Evolutionary conservation across 164 flowering plant genomes (phyloP).

Genomic region (Magnolia changhungtana): DNA sequence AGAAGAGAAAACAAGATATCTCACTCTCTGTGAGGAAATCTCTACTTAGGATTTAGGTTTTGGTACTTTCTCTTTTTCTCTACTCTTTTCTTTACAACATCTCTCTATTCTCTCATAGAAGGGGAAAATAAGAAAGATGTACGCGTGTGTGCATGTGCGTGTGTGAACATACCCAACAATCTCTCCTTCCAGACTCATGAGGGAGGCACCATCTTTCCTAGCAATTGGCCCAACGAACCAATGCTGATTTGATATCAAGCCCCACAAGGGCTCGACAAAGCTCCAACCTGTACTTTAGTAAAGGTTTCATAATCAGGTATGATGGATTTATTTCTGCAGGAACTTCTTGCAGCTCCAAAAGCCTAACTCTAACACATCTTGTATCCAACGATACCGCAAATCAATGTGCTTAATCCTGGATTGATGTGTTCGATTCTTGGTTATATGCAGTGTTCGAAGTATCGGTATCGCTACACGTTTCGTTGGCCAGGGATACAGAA

Average conservation of each 20-base stretch:
- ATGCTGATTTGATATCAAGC: neutral
- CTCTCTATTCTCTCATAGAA: neutral
- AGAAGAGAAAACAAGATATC: slow-evolving; percentile 3
- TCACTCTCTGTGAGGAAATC: neutral
- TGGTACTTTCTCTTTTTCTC: neutral
- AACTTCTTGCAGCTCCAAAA: neutral
- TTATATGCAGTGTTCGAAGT: neutral
- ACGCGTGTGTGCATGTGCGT: neutral
- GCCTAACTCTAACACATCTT: neutral
- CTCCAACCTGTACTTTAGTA: neutral
- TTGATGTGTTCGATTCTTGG: neutral
- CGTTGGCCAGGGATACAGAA: too few relatives aligned
- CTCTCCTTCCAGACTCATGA: neutral
- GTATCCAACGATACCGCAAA: neutral
- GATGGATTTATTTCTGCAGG: neutral
- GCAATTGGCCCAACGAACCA: neutral
- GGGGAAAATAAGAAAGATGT: neutral
- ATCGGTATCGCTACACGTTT: too few relatives aligned
- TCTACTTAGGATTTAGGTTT: neutral
- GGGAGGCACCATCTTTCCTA: neutral
- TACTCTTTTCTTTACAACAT: neutral
- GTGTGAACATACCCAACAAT: neutral
- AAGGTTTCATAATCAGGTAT: neutral
- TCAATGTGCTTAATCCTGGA: neutral
- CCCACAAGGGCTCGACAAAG: neutral